Conservation (phyloP, 2,329 filamentous ascomycete genomes). For the Blumeriella jaapii region DNA sequence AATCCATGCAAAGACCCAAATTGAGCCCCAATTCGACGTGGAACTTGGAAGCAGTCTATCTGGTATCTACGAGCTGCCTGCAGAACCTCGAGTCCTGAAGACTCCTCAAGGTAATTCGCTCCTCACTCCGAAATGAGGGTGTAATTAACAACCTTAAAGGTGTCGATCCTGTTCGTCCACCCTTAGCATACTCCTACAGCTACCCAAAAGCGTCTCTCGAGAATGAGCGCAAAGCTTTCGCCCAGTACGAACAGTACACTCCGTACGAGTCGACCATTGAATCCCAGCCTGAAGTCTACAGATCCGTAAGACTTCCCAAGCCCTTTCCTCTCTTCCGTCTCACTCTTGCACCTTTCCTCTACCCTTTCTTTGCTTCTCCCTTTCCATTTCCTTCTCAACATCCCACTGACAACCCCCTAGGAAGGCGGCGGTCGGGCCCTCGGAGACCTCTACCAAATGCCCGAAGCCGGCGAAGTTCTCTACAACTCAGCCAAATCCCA, state of each 20-base stretch:
- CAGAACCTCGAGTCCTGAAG: conserved; percentile 12
- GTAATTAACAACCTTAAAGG: conserved; percentile 10
- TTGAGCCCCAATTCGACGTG: conserved; percentile 19
- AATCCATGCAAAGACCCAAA: not conserved
- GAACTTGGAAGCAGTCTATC: conserved; percentile 16
- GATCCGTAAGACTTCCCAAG: too few relatives aligned
- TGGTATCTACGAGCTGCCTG: conserved; percentile 11
- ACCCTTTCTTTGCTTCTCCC: too few relatives aligned
- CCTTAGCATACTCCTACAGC: conserved; percentile 6
- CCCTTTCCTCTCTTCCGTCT: too few relatives aligned
- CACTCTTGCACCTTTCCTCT: too few relatives aligned
- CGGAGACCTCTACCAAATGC: too few relatives aligned
- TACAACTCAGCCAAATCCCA: not conserved
- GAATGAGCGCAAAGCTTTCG: conserved; percentile 8
- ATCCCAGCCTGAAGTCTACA: conserved; percentile 8
- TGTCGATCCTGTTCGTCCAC: conserved; percentile 9
- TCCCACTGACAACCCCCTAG: conserved; percentile 1
- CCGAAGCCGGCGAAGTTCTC: too few relatives aligned
- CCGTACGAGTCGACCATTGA: not conserved
- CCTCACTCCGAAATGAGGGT: not conserved
- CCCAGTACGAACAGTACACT: not conserved
- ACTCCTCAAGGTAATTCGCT: conserved; percentile 13
- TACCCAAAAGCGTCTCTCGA: conserved; percentile 7
- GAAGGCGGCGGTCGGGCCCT: conserved; percentile 4
- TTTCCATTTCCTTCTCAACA: too few relatives aligned